A percentile compares a stretch with the other conserved stretches of the same genome.
phyloP scores from a whole-genome alignment of 208 protist genomes.

The Wallacemonas sp. region DNA sequence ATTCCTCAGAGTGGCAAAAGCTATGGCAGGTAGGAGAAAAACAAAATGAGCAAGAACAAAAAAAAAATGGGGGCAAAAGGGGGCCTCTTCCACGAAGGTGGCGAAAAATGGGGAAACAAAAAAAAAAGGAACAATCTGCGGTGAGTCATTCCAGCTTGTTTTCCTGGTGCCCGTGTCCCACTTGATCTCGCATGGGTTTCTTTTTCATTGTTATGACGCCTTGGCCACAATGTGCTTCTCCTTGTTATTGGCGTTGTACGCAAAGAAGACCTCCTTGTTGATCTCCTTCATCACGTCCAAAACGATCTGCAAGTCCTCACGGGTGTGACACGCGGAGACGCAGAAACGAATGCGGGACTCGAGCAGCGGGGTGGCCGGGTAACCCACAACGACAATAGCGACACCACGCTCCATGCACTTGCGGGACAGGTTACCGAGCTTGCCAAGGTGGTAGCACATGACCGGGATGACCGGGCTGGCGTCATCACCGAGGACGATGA shows the following conservation, averaged over 20 bases:
- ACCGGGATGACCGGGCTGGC: conserved; percentile 96
- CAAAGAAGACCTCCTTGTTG: conserved; percentile 64
- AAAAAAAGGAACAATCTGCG: conserved; percentile 10
- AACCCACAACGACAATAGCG: conserved; percentile 97
- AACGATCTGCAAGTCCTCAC: conserved; percentile 91
- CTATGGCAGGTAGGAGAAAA: background rate
- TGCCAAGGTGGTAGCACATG: conserved; percentile 94
- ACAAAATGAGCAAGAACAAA: conserved; percentile 22
- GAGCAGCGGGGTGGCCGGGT: conserved; percentile 95
- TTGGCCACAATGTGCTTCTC: conserved; percentile 9
- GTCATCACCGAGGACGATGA: conserved; percentile 85
- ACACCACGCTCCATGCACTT: conserved; percentile 87
- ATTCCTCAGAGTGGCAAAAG: background rate
- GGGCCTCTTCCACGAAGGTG: too few relatives aligned
- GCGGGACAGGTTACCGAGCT: conserved; percentile 88
- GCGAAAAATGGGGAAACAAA: conserved; percentile 1
- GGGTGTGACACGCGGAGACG: conserved; percentile 94
- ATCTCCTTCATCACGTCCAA: conserved; percentile 90
- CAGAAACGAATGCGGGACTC: conserved; percentile 91
- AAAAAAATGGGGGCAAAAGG: conserved; percentile 7
- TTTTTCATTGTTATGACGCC: background rate
- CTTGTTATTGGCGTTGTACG: conserved; percentile 44
- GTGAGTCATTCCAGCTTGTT: background rate
- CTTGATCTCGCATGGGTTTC: too few relatives aligned
- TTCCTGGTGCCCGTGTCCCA: background rate